Conservation (phyloP, 257 asterid species). For the Eustoma russellianum region DNA sequence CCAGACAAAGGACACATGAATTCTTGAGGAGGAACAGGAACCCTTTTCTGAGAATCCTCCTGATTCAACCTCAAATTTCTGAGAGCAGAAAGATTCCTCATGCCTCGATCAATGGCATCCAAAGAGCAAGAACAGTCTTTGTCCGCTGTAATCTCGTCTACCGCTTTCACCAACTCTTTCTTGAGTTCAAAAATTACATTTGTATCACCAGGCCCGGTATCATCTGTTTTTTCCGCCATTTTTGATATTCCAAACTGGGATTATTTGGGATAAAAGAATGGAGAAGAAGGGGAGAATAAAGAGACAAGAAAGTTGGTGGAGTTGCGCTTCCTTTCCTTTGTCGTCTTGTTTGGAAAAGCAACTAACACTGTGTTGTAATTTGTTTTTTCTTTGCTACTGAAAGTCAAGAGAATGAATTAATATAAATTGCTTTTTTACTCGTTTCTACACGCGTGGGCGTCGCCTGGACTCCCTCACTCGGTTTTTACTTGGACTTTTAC, state of each 20-base stretch:
- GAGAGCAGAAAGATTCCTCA: conserved; percentile 25
- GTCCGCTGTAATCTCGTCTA: conserved; percentile 21
- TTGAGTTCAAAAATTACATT: conserved; percentile 29
- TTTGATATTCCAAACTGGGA: not conserved
- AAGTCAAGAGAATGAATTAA: no score
- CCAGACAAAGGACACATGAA: conserved; percentile 46
- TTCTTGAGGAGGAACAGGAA: conserved; percentile 26
- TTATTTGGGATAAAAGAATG: no score
- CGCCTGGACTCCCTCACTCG: no score
- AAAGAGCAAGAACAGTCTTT: conserved; percentile 20
- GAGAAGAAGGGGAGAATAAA: no score
- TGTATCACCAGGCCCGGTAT: conserved; percentile 2
- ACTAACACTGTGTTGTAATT: no score
- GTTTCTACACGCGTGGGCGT: no score
- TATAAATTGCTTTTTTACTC: no score
- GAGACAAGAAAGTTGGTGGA: no score
- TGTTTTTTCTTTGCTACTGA: no score
- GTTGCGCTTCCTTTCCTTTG: no score
- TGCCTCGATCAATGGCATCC: conserved; percentile 29
- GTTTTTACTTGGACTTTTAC: no score
- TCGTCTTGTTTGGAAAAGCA: no score
- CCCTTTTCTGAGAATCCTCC: conserved; percentile 1
- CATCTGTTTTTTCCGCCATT: conserved; percentile 17
- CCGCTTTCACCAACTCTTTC: conserved; percentile 27
- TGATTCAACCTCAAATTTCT: conserved; percentile 23